phyloP scores from a whole-genome alignment of 2,329 filamentous ascomycete species.

The Phialemonium atrogriseum region DNA sequence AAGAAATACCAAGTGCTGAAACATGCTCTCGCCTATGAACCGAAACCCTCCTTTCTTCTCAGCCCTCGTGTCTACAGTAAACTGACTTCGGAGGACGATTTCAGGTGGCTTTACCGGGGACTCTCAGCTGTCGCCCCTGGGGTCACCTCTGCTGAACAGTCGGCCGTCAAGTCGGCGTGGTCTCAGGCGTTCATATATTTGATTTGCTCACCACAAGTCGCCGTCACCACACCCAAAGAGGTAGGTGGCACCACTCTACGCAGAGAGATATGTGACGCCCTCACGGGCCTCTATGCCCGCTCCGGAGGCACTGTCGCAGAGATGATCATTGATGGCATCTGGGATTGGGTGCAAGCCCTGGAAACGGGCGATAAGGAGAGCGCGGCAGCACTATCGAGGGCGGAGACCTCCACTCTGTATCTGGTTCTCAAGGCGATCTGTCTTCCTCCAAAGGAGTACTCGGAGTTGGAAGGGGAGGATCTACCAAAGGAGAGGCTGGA shows the following conservation, averaged over 20 bases:
- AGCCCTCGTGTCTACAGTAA: conserved; percentile 82
- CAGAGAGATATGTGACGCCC: conserved; percentile 49
- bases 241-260: too few relatives aligned
- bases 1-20: conserved; percentile 56
- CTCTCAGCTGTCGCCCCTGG: conserved; percentile 53
- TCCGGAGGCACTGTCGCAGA: conserved; percentile 39
- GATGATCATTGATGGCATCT: conserved; percentile 65
- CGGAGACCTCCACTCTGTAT: conserved; percentile 56
- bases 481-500: conserved; percentile 46
- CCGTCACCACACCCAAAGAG: too few relatives aligned
- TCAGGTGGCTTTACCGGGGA: conserved; percentile 67
- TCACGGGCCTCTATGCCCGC: conserved; percentile 57
- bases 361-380: conserved; percentile 71
- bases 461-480: conserved; percentile 27
- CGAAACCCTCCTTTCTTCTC: conserved; percentile 81
- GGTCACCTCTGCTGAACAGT: conserved; percentile 38
- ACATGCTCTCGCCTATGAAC: conserved; percentile 59
- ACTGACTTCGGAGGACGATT: conserved; percentile 63
- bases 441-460: conserved; percentile 42
- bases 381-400: conserved; percentile 56
- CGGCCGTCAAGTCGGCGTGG: conserved; percentile 61
- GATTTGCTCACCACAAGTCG: conserved; percentile 54
- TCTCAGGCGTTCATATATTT: conserved; percentile 77
- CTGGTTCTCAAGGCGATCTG: conserved; percentile 56
- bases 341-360: conserved; percentile 67